phyloP scores from a whole-genome alignment of 2,329 filamentous ascomycete genomes.

The Fusarium sarcochroum region DNA sequence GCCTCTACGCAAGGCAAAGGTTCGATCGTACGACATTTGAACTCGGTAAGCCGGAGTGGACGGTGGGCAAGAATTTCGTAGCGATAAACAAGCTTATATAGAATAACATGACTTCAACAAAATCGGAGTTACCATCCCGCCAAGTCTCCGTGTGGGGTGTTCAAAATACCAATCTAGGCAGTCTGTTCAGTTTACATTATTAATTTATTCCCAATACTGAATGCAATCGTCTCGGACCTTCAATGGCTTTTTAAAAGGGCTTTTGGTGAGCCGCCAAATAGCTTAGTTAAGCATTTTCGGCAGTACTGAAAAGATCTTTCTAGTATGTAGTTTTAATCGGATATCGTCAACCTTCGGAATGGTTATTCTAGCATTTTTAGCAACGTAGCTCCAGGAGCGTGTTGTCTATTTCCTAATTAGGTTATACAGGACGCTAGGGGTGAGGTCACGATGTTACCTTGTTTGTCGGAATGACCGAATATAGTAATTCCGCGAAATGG shows the following conservation, averaged over 20 bases:
- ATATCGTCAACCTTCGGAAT: no score
- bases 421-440: background rate
- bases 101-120: background rate
- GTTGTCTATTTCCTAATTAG: background rate
- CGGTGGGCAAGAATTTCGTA: background rate
- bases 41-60: background rate
- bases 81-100: background rate
- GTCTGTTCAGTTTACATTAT: background rate
- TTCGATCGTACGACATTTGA: background rate
- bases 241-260: no score
- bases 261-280: no score
- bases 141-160: background rate
- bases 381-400: background rate
- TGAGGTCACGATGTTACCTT: no score
- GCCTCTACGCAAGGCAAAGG: background rate
- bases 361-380: background rate
- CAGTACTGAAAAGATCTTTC: no score
- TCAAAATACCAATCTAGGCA: background rate
- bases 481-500: background rate
- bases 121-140: background rate
- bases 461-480: background rate
- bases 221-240: background rate
- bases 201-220: background rate
- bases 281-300: no score
- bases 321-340: no score